Percentiles rank a stretch among this genome's conserved stretches.
phyloP scores from a whole-genome alignment of 768 basidiomycete species.

The Leccinum arenicola region DNA sequence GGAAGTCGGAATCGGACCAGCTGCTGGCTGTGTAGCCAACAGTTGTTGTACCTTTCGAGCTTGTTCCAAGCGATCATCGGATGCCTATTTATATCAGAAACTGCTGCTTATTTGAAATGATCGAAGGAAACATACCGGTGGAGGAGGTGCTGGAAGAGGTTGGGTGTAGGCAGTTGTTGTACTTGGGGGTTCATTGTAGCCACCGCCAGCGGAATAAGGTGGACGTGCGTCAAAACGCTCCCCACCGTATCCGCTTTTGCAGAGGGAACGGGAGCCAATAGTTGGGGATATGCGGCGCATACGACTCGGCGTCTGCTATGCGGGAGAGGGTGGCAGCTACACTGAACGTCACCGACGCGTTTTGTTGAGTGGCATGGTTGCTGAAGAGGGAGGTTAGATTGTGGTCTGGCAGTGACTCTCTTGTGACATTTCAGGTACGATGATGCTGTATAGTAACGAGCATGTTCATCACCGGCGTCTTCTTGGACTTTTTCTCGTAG shows the following conservation, averaged over 20 bases:
- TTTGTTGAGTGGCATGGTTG: too few species aligned
- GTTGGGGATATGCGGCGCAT: too few species aligned
- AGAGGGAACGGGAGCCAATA: too few species aligned
- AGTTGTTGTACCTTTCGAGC: slow-evolving; percentile 84
- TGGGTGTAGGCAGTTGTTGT: slow-evolving; percentile 25
- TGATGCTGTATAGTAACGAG: too few species aligned
- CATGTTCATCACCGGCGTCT: too few species aligned
- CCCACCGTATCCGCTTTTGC: slow-evolving; percentile 39
- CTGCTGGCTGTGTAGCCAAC: slow-evolving; percentile 45
- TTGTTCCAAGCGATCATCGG: slow-evolving; percentile 84
- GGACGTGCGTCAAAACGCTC: slow-evolving; percentile 45
- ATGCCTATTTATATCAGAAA: slow-evolving; percentile 6
- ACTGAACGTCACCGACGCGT: too few species aligned
- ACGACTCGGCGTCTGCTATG: too few species aligned
- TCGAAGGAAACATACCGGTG: slow-evolving; percentile 30
- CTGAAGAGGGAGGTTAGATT: too few species aligned
- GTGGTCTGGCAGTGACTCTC: too few species aligned
- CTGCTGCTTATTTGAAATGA: neutral
- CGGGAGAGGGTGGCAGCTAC: too few species aligned
- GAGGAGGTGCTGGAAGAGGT: slow-evolving; percentile 16
- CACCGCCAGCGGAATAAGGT: slow-evolving; percentile 27
- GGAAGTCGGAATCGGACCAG: slow-evolving; percentile 36
- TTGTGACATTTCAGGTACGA: too few species aligned
- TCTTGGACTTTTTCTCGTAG: too few species aligned
- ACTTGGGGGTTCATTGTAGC: slow-evolving; percentile 27